Conservation (phyloP, 257 asterid species). For the Nicotiana obtusifolia region DNA sequence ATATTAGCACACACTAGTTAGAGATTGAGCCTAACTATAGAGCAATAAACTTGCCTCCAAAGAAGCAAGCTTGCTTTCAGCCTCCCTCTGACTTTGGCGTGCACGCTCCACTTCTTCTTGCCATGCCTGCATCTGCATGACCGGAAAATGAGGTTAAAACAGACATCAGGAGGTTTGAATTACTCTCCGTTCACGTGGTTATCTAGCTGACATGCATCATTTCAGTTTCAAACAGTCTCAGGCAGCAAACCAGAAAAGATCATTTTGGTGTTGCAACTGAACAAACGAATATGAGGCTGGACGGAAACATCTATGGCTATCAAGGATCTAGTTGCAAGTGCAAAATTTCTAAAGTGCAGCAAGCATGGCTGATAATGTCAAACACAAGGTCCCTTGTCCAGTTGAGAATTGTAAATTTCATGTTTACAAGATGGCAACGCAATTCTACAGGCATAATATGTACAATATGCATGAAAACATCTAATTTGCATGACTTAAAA, state of each 20-base stretch:
- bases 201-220: background rate
- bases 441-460: background rate
- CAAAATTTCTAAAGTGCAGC: background rate
- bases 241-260: background rate
- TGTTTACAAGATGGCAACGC: background rate
- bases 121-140: constrained; percentile 88
- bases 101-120: constrained; percentile 99
- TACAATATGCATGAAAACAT: background rate
- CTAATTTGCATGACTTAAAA: background rate
- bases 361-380: background rate
- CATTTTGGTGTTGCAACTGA: background rate
- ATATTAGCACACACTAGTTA: background rate
- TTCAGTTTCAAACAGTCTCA: constrained; percentile 5
- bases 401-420: background rate
- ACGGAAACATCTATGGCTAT: background rate
- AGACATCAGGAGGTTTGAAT: constrained; percentile 7
- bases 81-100: constrained; percentile 94
- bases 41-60: constrained; percentile 73
- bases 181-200: background rate
- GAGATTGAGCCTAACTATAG: constrained; percentile 1
- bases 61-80: constrained; percentile 86
- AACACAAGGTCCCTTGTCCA: background rate
- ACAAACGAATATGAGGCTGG: background rate
- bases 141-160: constrained; percentile 23
- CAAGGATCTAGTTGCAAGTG: background rate